Conservation (phyloP, 108 stramenopile species). For the Skeletonema potamos region DNA sequence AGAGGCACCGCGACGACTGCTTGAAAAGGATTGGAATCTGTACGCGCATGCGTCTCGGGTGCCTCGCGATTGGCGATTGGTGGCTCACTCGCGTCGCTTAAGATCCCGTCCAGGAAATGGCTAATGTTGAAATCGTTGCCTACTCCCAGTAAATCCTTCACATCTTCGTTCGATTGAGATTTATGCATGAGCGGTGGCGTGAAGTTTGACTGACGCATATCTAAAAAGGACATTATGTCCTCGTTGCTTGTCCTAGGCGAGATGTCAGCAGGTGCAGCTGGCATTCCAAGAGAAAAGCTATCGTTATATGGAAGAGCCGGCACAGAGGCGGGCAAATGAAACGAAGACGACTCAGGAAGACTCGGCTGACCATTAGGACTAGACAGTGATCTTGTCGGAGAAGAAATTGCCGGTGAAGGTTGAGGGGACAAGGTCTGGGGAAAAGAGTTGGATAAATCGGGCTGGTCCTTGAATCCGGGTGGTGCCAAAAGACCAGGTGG, state of each 20-base stretch:
- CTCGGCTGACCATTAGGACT: neutral
- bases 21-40: slow-evolving; percentile 16
- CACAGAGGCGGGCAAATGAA: neutral
- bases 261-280: neutral
- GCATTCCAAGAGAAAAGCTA: neutral
- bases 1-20: slow-evolving; percentile 27
- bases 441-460: slow-evolving; percentile 10
- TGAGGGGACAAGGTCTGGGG: slow-evolving; percentile 21
- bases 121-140: slow-evolving; percentile 38
- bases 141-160: slow-evolving; percentile 23
- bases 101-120: slow-evolving; percentile 37
- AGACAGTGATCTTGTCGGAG: slow-evolving; percentile 15
- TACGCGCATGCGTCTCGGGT: neutral
- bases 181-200: neutral
- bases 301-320: neutral
- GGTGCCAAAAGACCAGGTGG: slow-evolving; percentile 44
- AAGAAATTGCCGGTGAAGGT: slow-evolving; percentile 4
- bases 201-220: neutral
- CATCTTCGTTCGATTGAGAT: slow-evolving; percentile 14
- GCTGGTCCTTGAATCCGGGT: slow-evolving; percentile 33
- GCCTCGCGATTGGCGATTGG: neutral
- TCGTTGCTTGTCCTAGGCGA: neutral
- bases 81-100: slow-evolving; percentile 32
- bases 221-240: slow-evolving; percentile 1
- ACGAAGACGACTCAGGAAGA: neutral